Base-by-base conservation (phyloP, 164 flowering plant genomes). In the Santalum album region DNA sequence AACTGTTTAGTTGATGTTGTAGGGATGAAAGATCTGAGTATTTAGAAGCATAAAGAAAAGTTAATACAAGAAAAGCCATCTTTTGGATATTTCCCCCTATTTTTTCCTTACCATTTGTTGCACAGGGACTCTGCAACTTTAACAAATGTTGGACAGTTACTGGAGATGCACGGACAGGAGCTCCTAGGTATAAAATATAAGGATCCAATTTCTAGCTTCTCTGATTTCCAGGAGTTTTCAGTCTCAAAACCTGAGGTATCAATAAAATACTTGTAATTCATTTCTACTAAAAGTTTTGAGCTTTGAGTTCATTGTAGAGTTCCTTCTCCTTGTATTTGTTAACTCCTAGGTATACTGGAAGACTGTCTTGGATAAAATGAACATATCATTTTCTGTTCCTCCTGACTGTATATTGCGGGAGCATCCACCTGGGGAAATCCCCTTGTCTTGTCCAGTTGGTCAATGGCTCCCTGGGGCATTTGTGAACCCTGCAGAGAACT, bases 391-490 rank as follows among this genome's bases (percentile, higher is more conserved):
- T 67, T 76, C 85, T 1, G 74, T 65, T 35, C 83, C 82, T 51
- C 99, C 99, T 4, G 45, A 77, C 35, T 79, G 91, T 58, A 77
- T 92, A 53, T 63, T 92, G 25, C 50, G 54, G 25, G 83, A 76
- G 53, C 51, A 60, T 62, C 64, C 71, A 5, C 55, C 59, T 47
- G 68, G 57, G 22, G 72, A 66, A 43, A 63, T 55, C 24, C 29
- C 22, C 23, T 22, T 62, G 36, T 56, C 73, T 51, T 55, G 65
- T 57, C 96, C 91, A 19, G 96, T 94, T 27, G 99, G 99, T 42
- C 83, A 74, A 66, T 92, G 99, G 99, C 80, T 89, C 59, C 91
- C 91, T 1, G 88, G 88, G 49, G 91, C 92, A 51, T 57, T 51
- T 69, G 24, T 79, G 10, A 92, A 92, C 72, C 79, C 90, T 35